Percentiles rank a stretch among this genome's conserved stretches.
These are phyloP conservation scores for Aspergillus oerlinghausenensis DNA, from an alignment of 2,329 filamentous ascomycete species.

Conservation along the genomic window DNA sequence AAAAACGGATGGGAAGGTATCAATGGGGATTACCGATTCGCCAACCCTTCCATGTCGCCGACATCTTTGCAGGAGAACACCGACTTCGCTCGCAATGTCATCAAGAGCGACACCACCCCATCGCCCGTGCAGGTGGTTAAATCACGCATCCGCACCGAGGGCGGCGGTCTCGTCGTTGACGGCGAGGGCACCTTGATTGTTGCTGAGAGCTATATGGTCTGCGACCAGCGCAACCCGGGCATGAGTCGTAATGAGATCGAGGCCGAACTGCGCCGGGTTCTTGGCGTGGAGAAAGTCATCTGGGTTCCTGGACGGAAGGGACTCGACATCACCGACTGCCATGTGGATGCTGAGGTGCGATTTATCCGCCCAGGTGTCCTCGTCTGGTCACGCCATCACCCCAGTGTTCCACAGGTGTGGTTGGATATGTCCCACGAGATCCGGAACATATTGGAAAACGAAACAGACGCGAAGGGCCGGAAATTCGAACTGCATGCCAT, in stretches of 20 bases:
- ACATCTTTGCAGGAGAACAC: conserved; percentile 10
- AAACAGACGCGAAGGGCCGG: conserved; percentile 21
- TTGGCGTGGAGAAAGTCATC: conserved; percentile 26
- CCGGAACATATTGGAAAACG: conserved; percentile 9
- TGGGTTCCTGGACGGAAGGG: conserved; percentile 23
- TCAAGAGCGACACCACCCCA: conserved; percentile 11
- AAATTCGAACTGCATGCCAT: conserved; percentile 18
- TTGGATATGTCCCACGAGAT: no score
- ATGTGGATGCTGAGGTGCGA: conserved; percentile 24
- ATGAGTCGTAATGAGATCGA: conserved; percentile 20
- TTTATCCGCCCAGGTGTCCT: conserved; percentile 24
- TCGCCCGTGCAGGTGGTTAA: conserved; percentile 9
- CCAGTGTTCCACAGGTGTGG: no score
- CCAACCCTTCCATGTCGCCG: conserved; percentile 12
- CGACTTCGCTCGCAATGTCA: conserved; percentile 14
- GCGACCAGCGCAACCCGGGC: conserved; percentile 23
- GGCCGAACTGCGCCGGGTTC: conserved; percentile 14
- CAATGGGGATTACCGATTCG: conserved; percentile 10
- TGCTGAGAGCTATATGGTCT: conserved; percentile 26
- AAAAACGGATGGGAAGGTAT: conserved; percentile 11
- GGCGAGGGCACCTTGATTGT: conserved; percentile 28
- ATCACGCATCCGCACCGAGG: conserved; percentile 20
- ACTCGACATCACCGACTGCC: conserved; percentile 27
- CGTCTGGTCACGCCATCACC: conserved; percentile 6
- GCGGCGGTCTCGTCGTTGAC: conserved; percentile 24